phyloP scores from a whole-genome alignment of 495 filamentous ascomycete species.

The Echria macrotheca region DNA sequence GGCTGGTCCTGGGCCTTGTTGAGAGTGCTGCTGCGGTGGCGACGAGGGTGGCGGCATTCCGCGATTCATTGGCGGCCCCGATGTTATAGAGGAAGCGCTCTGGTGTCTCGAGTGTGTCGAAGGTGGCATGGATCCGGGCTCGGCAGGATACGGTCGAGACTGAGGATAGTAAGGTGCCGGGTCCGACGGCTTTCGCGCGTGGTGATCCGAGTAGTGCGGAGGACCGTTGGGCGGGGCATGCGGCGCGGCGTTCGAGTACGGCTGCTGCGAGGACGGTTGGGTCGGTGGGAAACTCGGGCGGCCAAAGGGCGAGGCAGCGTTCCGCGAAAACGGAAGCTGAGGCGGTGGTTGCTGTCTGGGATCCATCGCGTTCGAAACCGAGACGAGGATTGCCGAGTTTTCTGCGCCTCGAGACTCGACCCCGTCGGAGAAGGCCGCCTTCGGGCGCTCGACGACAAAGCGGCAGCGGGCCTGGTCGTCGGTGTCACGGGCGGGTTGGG shows the following conservation, averaged over 20 bases:
- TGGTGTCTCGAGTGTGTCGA: constrained; percentile 47
- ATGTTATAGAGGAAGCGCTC: constrained; percentile 46
- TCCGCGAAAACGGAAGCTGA: constrained; percentile 37
- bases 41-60: constrained; percentile 49
- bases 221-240: constrained; percentile 23
- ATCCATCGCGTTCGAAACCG: constrained; percentile 29
- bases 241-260: constrained; percentile 22
- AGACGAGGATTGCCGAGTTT: constrained; percentile 15
- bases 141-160: constrained; percentile 41
- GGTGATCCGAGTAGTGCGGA: constrained; percentile 41
- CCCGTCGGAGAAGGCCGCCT: constrained; percentile 2
- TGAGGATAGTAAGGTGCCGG: constrained; percentile 37
- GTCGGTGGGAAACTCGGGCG: constrained; percentile 29
- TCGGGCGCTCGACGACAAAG: too few species aligned
- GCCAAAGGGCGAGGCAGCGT: constrained; percentile 30
- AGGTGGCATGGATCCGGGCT: constrained; percentile 39
- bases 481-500: too few species aligned
- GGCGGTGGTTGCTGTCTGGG: constrained; percentile 36
- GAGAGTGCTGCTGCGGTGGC: constrained; percentile 40
- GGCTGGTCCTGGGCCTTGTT: constrained; percentile 32
- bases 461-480: too few species aligned
- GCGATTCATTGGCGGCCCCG: constrained; percentile 39
- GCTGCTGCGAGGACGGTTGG: constrained; percentile 10
- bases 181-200: constrained; percentile 47
- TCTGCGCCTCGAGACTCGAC: constrained; percentile 12